phyloP scores from a whole-genome alignment of 768 basidiomycete genomes.

The Phylloporus sp. region DNA sequence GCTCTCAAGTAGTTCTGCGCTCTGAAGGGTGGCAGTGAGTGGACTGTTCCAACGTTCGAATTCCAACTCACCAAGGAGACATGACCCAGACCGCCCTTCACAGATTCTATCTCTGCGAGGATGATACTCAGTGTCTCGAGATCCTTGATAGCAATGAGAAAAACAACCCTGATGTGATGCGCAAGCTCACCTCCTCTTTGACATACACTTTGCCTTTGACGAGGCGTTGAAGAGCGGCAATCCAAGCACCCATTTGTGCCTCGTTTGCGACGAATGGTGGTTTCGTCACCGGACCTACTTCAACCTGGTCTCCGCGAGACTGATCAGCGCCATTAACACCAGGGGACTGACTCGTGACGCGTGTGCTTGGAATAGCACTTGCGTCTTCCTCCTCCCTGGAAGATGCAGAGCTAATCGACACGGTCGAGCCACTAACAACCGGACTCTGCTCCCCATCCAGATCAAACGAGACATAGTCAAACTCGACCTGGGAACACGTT shows the following conservation, averaged over 20 bases:
- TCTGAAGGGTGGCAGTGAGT: conserved; percentile 10
- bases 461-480: conserved; percentile 9
- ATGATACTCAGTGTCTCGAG: conserved; percentile 25
- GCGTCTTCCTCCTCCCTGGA: background rate
- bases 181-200: conserved; percentile 18
- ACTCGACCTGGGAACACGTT: conserved; percentile 8
- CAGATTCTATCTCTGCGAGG: conserved; percentile 30
- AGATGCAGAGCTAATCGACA: conserved; percentile 1
- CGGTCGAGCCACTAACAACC: conserved; percentile 1
- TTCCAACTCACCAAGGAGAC: conserved; percentile 14
- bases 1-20: conserved; percentile 14
- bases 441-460: conserved; percentile 2
- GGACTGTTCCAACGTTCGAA: background rate
- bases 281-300: background rate
- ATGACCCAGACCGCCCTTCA: conserved; percentile 10
- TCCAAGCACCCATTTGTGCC: conserved; percentile 17
- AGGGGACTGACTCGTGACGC: conserved; percentile 19
- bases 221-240: conserved; percentile 27
- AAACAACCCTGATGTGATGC: background rate
- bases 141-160: conserved; percentile 14
- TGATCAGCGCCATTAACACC: background rate
- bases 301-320: background rate
- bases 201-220: conserved; percentile 26
- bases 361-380: conserved; percentile 14
- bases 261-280: background rate